Conservation (phyloP, 192 early-diverging fungal genomes). For the Gryganskiella cystojenkinii region DNA sequence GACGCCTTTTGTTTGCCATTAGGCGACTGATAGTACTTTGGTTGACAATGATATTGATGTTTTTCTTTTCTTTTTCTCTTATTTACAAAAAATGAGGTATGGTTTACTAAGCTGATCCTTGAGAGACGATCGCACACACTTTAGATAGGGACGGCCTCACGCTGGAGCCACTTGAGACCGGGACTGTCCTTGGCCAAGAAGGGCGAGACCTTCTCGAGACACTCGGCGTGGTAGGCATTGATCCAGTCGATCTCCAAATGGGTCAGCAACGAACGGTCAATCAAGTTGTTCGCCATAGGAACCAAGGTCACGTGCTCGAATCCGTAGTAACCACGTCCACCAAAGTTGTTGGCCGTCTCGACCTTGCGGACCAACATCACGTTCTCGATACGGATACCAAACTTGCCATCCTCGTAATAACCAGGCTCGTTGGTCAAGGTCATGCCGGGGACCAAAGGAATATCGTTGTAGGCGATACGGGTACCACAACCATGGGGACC, state of each 20-base stretch:
- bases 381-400: conserved; percentile 98
- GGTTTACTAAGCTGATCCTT: no score
- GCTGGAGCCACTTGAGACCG: conserved; percentile 82
- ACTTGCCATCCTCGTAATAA: conserved; percentile 95
- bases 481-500: conserved; percentile 95
- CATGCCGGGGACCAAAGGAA: conserved; percentile 87
- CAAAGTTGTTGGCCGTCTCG: conserved; percentile 83
- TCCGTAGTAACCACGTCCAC: conserved; percentile 79
- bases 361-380: conserved; percentile 82
- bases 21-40: no score
- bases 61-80: not conserved
- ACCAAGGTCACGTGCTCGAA: conserved; percentile 94
- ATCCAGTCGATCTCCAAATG: conserved; percentile 86
- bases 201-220: conserved; percentile 80
- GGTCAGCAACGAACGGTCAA: conserved; percentile 75
- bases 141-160: conserved; percentile 74
- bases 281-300: conserved; percentile 88
- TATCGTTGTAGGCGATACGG: conserved; percentile 75
- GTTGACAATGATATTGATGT: not conserved
- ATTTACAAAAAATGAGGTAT: not conserved
- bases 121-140: not conserved
- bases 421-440: conserved; percentile 97
- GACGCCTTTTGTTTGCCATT: no score
- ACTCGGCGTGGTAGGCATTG: conserved; percentile 83
- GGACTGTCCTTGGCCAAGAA: conserved; percentile 71